phyloP scores from a whole-genome alignment of 139 green algal species.

The Bryopsis sp. region DNA sequence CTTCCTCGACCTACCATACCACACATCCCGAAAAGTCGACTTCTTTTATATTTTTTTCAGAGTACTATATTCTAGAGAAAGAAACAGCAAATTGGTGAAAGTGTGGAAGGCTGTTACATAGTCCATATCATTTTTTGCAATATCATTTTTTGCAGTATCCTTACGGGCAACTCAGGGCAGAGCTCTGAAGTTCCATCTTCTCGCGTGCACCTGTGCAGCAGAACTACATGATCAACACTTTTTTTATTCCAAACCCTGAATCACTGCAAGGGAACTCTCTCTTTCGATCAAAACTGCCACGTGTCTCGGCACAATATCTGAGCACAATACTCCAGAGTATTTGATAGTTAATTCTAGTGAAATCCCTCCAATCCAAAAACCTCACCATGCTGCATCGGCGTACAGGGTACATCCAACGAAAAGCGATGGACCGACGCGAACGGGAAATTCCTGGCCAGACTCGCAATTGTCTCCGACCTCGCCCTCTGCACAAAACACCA shows the following conservation, averaged over 20 bases:
- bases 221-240: neutral
- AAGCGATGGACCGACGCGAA: neutral
- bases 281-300: neutral
- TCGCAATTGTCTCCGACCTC: conserved; percentile 9
- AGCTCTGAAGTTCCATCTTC: conserved; percentile 2
- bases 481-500: no score
- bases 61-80: neutral
- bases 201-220: neutral
- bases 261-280: neutral
- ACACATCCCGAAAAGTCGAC: no score
- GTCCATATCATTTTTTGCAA: neutral
- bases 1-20: neutral
- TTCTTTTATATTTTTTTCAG: neutral
- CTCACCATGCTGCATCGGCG: conserved; percentile 1
- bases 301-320: neutral
- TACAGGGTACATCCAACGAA: conserved; percentile 9
- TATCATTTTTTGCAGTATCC: neutral
- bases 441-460: conserved; percentile 11
- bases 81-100: neutral
- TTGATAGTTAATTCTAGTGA: neutral
- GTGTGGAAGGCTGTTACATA: neutral
- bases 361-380: neutral
- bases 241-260: no score
- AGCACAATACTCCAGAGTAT: neutral
- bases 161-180: neutral